Conservation (phyloP, 1,284 basidiomycete species). For the Austroboletus rostrupii region DNA sequence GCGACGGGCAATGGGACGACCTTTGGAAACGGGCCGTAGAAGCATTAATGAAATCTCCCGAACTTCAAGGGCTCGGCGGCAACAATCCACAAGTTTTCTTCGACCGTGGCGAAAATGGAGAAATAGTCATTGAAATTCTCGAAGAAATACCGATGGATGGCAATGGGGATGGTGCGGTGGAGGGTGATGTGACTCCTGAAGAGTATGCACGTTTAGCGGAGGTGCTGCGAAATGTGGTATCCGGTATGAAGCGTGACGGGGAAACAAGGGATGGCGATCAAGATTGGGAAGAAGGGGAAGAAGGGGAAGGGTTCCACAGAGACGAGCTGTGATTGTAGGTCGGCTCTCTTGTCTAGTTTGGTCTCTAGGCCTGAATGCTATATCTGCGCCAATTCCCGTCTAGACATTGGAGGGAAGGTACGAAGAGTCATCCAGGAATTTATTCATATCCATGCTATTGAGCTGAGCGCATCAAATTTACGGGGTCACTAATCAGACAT, state of each 20-base stretch:
- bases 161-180: constrained; percentile 23
- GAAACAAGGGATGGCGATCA: constrained; percentile 20
- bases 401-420: constrained; percentile 4
- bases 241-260: constrained; percentile 32
- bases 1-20: constrained; percentile 21
- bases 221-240: constrained; percentile 39
- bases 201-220: constrained; percentile 36
- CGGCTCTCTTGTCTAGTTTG: constrained; percentile 13
- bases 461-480: constrained; percentile 18
- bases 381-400: constrained; percentile 5
- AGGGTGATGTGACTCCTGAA: constrained; percentile 26
- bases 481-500: constrained; percentile 5
- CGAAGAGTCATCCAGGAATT: constrained; percentile 2
- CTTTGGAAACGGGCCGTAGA: constrained; percentile 37
- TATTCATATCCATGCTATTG: constrained; percentile 29
- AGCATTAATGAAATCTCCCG: constrained; percentile 38
- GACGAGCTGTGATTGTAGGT: constrained; percentile 41
- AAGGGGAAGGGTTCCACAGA: constrained; percentile 21
- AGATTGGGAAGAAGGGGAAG: constrained; percentile 22
- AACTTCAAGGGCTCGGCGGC: constrained; percentile 26
- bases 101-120: constrained; percentile 45
- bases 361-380: constrained; percentile 17
- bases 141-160: constrained; percentile 43
- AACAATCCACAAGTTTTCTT: constrained; percentile 36
- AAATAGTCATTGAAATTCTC: constrained; percentile 55